phyloP scores from a whole-genome alignment of 1,284 basidiomycete genomes.

The Dichomitus squalens region DNA sequence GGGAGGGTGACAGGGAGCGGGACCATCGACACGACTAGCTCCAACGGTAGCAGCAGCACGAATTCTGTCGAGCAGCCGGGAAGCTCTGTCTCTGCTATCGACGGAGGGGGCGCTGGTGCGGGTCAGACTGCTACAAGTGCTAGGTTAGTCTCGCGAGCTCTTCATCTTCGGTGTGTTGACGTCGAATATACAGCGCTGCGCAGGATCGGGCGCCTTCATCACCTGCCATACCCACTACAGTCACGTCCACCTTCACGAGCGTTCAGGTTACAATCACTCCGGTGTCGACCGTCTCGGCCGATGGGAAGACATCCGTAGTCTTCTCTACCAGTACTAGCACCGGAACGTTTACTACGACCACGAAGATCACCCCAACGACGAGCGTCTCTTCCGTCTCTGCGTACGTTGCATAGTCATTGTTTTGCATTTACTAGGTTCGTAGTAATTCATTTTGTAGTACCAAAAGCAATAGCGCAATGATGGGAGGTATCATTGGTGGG shows the following conservation, averaged over 20 bases:
- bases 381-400: background rate
- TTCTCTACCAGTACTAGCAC: conserved; percentile 15
- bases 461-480: conserved; percentile 3
- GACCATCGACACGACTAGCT: no score
- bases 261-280: conserved; percentile 2
- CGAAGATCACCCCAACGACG: background rate
- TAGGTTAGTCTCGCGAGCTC: background rate
- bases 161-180: background rate
- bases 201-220: background rate
- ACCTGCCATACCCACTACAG: background rate
- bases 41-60: no score
- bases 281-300: background rate
- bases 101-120: background rate
- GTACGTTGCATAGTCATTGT: conserved; percentile 4
- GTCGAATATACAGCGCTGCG: background rate
- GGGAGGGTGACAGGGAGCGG: background rate
- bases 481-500: conserved; percentile 23
- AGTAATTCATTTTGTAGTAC: background rate
- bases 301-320: conserved; percentile 7
- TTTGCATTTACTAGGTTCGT: no score
- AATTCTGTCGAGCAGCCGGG: no score
- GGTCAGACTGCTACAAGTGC: background rate
- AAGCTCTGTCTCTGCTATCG: no score
- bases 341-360: conserved; percentile 8
- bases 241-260: conserved; percentile 8